A percentile compares a stretch with the other conserved stretches of the same genome.
These are phyloP conservation scores for Aspergillus incahuasiensis DNA, from an alignment of 495 filamentous ascomycete species.

Conservation along the genomic window DNA sequence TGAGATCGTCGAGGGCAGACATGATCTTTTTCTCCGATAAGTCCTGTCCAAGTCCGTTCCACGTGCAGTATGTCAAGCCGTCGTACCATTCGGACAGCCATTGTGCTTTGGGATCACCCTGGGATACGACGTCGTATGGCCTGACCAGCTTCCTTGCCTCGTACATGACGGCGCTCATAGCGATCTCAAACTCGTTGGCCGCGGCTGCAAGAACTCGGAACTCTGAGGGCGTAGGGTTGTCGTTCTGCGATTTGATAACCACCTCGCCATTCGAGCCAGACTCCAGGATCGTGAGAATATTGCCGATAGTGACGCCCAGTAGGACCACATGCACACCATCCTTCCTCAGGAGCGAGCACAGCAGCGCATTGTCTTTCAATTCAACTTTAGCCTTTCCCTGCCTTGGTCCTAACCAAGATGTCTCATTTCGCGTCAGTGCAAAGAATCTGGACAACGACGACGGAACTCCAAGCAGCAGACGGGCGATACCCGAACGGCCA, in stretches of 20 bases:
- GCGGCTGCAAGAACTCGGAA: conserved; percentile 67
- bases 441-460: conserved; percentile 61
- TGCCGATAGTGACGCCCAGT: conserved; percentile 68
- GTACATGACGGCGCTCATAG: conserved; percentile 78
- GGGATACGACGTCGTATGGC: conserved; percentile 23
- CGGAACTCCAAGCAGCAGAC: conserved; percentile 60
- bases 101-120: conserved; percentile 48
- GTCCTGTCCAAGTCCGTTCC: conserved; percentile 84
- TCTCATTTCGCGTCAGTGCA: conserved; percentile 71
- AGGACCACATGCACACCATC: conserved; percentile 78
- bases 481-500: conserved; percentile 49
- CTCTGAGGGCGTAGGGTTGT: conserved; percentile 48
- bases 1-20: conserved; percentile 64
- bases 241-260: conserved; percentile 66
- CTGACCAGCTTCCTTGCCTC: conserved; percentile 69
- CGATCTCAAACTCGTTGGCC: conserved; percentile 69
- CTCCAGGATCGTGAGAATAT: conserved; percentile 67
- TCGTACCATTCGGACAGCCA: conserved; percentile 91
- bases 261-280: conserved; percentile 63
- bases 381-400: conserved; percentile 66
- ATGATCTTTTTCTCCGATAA: conserved; percentile 77
- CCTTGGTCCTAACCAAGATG: conserved; percentile 80
- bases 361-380: conserved; percentile 70
- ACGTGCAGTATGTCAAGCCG: conserved; percentile 79
- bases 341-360: conserved; percentile 72